Percentiles rank a stretch among this genome's conserved stretches.
These are phyloP conservation scores for Penicillium janthinellum DNA, from an alignment of 2,329 filamentous ascomycete species.

Conservation along the genomic window DNA sequence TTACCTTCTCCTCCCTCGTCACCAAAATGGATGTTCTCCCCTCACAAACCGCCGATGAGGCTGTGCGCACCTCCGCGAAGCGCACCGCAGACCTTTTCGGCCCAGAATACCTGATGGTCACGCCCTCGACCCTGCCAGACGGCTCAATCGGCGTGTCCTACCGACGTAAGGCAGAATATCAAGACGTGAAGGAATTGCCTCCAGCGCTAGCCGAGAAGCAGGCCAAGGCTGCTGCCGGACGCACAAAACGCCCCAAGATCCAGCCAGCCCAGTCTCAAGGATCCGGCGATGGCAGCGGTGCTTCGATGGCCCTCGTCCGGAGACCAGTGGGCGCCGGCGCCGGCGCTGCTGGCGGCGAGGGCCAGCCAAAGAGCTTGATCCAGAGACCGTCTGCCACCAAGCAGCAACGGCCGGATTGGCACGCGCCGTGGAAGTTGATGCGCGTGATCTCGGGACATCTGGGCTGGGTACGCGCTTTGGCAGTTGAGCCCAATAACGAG, in stretches of 20 bases:
- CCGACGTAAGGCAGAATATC: conserved; percentile 66
- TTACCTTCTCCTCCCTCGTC: neutral
- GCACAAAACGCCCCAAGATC: conserved; percentile 63
- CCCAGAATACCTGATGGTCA: conserved; percentile 48
- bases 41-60: conserved; percentile 37
- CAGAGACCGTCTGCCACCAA: conserved; percentile 63
- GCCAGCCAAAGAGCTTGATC: conserved; percentile 62
- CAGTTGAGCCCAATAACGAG: conserved; percentile 93
- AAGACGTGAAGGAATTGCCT: conserved; percentile 74
- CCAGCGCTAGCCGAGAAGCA: conserved; percentile 78
- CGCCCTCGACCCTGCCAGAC: conserved; percentile 46
- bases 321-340: conserved; percentile 33
- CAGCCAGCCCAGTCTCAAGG: conserved; percentile 48
- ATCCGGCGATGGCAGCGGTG: conserved; percentile 52
- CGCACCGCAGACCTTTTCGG: conserved; percentile 52
- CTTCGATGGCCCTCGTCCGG: conserved; percentile 60
- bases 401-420: conserved; percentile 86
- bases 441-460: conserved; percentile 94
- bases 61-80: conserved; percentile 47
- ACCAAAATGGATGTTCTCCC: conserved; percentile 35
- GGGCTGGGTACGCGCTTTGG: conserved; percentile 87
- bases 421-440: conserved; percentile 97
- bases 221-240: conserved; percentile 63
- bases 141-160: conserved; percentile 49
- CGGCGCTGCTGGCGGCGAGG: conserved; percentile 38